Percentiles rank a stretch among this genome's conserved stretches.
Evolutionary conservation across 306 rosid genomes (phyloP).

Genomic region (Erythrophleum fordii): DNA sequence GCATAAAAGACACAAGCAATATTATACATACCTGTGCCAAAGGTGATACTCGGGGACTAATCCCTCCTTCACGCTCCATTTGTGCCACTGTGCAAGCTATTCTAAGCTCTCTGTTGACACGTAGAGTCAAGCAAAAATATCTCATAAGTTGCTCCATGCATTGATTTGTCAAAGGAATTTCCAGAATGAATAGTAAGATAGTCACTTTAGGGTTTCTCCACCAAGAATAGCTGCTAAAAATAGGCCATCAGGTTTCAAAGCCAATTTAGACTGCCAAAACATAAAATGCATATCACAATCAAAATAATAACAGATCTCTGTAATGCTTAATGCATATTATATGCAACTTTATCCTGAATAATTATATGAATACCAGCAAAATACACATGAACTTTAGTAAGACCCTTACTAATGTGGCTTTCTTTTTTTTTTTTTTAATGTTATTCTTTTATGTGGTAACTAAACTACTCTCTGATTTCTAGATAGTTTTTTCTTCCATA

Average conservation of each 20-base stretch:
- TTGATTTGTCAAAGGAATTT: slow-evolving; percentile 25
- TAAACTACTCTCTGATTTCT: background rate
- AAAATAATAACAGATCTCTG: background rate
- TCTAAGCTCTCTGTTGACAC: slow-evolving; percentile 80
- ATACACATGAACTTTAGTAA: background rate
- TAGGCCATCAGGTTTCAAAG: slow-evolving; percentile 95
- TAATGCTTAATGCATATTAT: too few species aligned
- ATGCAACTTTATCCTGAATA: background rate
- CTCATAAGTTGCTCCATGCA: slow-evolving; percentile 29
- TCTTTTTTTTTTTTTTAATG: background rate
- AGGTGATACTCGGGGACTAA: slow-evolving; percentile 93
- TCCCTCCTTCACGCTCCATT: slow-evolving; percentile 99
- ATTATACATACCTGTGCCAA: slow-evolving; percentile 77
- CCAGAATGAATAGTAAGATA: slow-evolving; percentile 26
- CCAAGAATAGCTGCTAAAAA: slow-evolving; percentile 92
- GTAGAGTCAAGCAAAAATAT: slow-evolving; percentile 29
- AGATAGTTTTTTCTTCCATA: background rate
- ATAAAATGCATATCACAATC: slow-evolving; percentile 39
- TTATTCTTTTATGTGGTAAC: background rate
- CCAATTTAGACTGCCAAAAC: slow-evolving; percentile 82
- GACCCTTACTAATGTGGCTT: background rate
- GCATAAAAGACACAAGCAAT: slow-evolving; percentile 10
- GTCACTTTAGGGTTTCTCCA: slow-evolving; percentile 88
- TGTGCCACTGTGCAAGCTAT: slow-evolving; percentile 97
- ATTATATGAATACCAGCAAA: slow-evolving; percentile 1